Percentiles rank a stretch among this genome's conserved stretches.
phyloP scores from a whole-genome alignment of 1,284 basidiomycete genomes.

The Boletellus dicymbophilus region DNA sequence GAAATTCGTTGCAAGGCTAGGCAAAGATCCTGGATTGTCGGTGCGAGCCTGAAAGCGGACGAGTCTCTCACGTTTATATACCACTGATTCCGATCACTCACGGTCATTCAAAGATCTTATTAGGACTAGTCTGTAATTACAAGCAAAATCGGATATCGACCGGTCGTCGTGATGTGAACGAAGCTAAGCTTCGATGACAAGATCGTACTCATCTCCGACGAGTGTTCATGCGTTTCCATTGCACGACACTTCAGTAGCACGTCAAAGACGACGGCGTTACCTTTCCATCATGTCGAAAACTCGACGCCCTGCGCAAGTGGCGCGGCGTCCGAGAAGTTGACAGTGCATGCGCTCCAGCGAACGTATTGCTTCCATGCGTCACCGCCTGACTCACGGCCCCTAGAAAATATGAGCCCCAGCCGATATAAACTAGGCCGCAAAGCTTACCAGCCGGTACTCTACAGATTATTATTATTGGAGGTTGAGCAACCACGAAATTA shows the following conservation, averaged over 20 bases:
- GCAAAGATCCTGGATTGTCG: slow-evolving; percentile 36
- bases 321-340: slow-evolving; percentile 90
- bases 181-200: slow-evolving; percentile 18
- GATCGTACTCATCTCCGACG: slow-evolving; percentile 13
- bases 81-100: slow-evolving; percentile 39
- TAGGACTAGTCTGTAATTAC: slow-evolving; percentile 23
- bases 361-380: slow-evolving; percentile 97
- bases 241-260: slow-evolving; percentile 9
- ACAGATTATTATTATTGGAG: slow-evolving; percentile 8
- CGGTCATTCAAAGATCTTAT: slow-evolving; percentile 22
- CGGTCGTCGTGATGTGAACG: slow-evolving; percentile 28
- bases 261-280: slow-evolving; percentile 1
- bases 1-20: slow-evolving; percentile 20
- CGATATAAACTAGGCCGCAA: background rate
- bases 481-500: slow-evolving; percentile 13
- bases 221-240: slow-evolving; percentile 6
- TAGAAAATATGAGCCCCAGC: slow-evolving; percentile 35
- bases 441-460: slow-evolving; percentile 82
- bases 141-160: slow-evolving; percentile 14
- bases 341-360: slow-evolving; percentile 86
- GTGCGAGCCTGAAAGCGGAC: slow-evolving; percentile 24
- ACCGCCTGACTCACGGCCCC: slow-evolving; percentile 96
- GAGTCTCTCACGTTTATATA: slow-evolving; percentile 37
- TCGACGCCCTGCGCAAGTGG: slow-evolving; percentile 92
- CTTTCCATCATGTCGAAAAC: slow-evolving; percentile 53